Percentiles rank a stretch among this genome's conserved stretches.
Evolutionary conservation across 2,329 filamentous ascomycete genomes (phyloP).

Genomic region (Blumeriella jaapii): DNA sequence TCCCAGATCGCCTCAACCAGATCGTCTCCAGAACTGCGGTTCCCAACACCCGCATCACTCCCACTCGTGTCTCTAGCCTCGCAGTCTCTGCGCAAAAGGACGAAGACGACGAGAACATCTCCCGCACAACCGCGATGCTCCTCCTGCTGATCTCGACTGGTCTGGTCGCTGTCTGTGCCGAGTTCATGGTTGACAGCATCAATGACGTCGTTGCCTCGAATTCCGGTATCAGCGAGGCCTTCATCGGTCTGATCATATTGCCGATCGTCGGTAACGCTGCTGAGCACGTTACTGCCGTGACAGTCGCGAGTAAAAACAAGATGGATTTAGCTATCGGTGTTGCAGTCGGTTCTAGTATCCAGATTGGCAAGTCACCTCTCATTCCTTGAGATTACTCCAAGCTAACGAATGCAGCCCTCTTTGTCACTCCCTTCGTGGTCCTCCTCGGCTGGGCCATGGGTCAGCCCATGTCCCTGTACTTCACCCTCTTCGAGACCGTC

Average conservation of each 20-base stretch:
- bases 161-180: slow-evolving; percentile 61
- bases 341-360: slow-evolving; percentile 70
- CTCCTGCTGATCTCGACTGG: slow-evolving; percentile 57
- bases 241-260: slow-evolving; percentile 69
- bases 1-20: slow-evolving; percentile 55
- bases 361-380: slow-evolving; percentile 38
- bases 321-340: slow-evolving; percentile 69
- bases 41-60: slow-evolving; percentile 7
- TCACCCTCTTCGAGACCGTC: slow-evolving; percentile 71
- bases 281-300: slow-evolving; percentile 71
- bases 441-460: slow-evolving; percentile 67
- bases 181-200: slow-evolving; percentile 68
- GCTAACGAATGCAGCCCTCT: slow-evolving; percentile 39
- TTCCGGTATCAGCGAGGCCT: slow-evolving; percentile 65
- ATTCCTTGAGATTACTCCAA: not conserved
- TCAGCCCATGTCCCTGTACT: slow-evolving; percentile 62
- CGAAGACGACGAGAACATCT: slow-evolving; percentile 37
- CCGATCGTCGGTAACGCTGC: slow-evolving; percentile 73
- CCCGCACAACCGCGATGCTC: slow-evolving; percentile 40
- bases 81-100: slow-evolving; percentile 18
- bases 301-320: slow-evolving; percentile 67
- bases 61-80: slow-evolving; percentile 17
- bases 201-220: slow-evolving; percentile 53
- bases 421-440: slow-evolving; percentile 71
- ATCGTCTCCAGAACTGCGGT: slow-evolving; percentile 8